These are phyloP conservation scores for Saturnispora silvae DNA, from an alignment of 805 yeast species.

Conservation along the genomic window DNA sequence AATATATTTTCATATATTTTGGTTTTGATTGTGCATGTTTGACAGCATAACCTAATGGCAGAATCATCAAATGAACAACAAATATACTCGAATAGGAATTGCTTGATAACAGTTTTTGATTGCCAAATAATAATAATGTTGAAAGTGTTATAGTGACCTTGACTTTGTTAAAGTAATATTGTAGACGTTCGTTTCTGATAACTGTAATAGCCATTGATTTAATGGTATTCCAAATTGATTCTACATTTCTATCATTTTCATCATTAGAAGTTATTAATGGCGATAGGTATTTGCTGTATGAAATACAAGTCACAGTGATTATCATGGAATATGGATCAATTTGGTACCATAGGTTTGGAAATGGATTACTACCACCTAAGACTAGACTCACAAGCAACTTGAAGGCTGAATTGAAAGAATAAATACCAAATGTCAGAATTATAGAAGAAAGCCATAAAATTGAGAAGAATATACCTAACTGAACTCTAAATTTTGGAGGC, in stretches of 20 bases:
- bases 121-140: too few relatives aligned
- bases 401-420: slow-evolving; percentile 15
- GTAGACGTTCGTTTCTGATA: too few relatives aligned
- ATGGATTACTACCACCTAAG: neutral
- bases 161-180: too few relatives aligned
- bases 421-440: slow-evolving; percentile 20
- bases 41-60: slow-evolving; percentile 5
- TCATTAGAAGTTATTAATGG: too few relatives aligned
- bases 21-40: neutral
- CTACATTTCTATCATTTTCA: too few relatives aligned
- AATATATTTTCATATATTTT: slow-evolving; percentile 1
- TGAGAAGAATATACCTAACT: slow-evolving; percentile 41
- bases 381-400: slow-evolving; percentile 8
- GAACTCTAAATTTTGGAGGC: slow-evolving; percentile 63
- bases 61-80: too few relatives aligned
- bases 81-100: too few relatives aligned
- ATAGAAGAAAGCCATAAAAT: slow-evolving; percentile 38
- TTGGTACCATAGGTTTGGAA: slow-evolving; percentile 8
- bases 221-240: too few relatives aligned
- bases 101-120: too few relatives aligned
- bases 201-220: too few relatives aligned
- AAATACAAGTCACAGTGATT: slow-evolving; percentile 3
- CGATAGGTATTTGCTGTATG: slow-evolving; percentile 1
- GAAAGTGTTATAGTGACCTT: too few relatives aligned
- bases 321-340: slow-evolving; percentile 8